Conservation (phyloP, 73 alveolate genomes). For the Stentor coeruleus region DNA sequence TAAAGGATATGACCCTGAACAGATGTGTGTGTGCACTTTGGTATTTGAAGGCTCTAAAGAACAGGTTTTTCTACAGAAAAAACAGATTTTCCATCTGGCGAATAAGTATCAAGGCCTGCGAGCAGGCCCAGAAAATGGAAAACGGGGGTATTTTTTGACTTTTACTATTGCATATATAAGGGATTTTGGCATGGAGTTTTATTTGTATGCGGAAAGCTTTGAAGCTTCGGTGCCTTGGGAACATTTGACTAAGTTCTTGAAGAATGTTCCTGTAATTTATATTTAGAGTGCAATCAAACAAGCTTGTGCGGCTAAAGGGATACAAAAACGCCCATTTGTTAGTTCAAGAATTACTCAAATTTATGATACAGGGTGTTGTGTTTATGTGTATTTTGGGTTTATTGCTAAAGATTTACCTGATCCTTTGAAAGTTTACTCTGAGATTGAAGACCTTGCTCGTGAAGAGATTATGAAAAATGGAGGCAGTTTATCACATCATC, state of each 20-base stretch:
- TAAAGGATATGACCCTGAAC: conserved; percentile 73
- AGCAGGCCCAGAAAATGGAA: conserved; percentile 91
- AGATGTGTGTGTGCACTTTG: conserved; percentile 74
- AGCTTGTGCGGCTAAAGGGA: conserved; percentile 36
- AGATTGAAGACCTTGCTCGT: conserved; percentile 84
- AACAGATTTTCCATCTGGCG: conserved; percentile 50
- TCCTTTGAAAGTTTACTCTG: conserved; percentile 60
- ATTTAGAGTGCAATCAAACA: background rate
- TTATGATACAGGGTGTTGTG: conserved; percentile 84
- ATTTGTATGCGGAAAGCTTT: conserved; percentile 75
- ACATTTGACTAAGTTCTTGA: conserved; percentile 44
- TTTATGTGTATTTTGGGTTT: conserved; percentile 84
- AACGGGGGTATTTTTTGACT: conserved; percentile 83
- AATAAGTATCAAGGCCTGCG: conserved; percentile 63
- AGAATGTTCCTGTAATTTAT: conserved; percentile 19
- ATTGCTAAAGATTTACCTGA: conserved; percentile 47
- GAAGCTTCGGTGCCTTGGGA: conserved; percentile 90
- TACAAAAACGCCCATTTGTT: conserved; percentile 55
- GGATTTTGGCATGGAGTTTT: conserved; percentile 71
- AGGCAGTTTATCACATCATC: conserved; percentile 86
- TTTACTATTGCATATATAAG: conserved; percentile 85
- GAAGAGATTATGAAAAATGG: conserved; percentile 74
- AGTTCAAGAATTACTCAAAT: conserved; percentile 79
- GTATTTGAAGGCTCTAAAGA: conserved; percentile 74
- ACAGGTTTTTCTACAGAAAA: conserved; percentile 55